These are phyloP conservation scores for Triangularia setosa DNA, from an alignment of 2,329 filamentous ascomycete genomes.

Conservation along the genomic window DNA sequence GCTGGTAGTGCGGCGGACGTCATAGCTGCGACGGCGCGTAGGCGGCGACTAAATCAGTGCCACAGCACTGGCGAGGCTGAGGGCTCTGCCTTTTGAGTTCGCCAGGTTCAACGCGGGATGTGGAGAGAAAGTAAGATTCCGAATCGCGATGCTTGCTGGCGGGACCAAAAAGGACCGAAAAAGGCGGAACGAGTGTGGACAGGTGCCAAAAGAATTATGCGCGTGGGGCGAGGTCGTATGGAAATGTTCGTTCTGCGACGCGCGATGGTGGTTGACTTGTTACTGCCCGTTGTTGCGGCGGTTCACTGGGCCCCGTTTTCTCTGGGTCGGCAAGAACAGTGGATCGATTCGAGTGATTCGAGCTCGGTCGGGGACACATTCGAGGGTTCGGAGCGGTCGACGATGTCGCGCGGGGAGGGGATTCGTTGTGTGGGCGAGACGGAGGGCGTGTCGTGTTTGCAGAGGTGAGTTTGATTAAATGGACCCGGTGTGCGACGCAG, in stretches of 20 bases:
- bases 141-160: neutral
- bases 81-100: conserved; percentile 9
- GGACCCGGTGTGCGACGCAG: conserved; percentile 20
- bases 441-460: conserved; percentile 10
- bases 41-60: conserved; percentile 15
- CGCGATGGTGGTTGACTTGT: neutral
- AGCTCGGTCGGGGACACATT: conserved; percentile 11
- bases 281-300: conserved; percentile 8
- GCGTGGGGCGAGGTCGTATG: neutral
- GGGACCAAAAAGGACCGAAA: neutral
- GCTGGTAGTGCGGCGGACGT: conserved; percentile 28
- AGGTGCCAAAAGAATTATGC: neutral
- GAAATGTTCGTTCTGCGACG: conserved; percentile 3
- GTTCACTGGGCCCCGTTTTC: conserved; percentile 12
- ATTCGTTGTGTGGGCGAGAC: neutral
- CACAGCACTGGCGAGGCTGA: conserved; percentile 15
- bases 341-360: neutral
- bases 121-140: conserved; percentile 7
- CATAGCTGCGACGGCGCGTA: conserved; percentile 30
- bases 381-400: neutral
- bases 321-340: neutral
- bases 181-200: neutral
- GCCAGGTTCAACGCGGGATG: conserved; percentile 13
- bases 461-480: conserved; percentile 19
- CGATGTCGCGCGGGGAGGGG: neutral